phyloP scores from a whole-genome alignment of 1,284 basidiomycete genomes.

The Austropuccinia psidii region DNA sequence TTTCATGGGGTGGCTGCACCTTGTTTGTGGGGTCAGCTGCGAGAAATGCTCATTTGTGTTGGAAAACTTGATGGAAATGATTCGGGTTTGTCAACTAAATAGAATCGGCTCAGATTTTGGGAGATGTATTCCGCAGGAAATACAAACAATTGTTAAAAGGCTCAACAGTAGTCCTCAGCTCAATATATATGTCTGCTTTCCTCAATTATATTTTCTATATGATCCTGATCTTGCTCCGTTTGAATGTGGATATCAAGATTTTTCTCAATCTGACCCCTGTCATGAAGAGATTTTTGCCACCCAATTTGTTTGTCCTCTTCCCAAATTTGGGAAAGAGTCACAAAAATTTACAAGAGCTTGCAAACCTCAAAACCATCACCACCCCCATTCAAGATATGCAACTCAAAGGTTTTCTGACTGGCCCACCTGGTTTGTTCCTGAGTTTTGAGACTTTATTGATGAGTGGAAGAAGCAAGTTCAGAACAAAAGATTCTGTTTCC shows the following conservation, averaged over 20 bases:
- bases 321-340: background rate
- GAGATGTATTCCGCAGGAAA: background rate
- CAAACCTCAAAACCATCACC: background rate
- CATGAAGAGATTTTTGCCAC: background rate
- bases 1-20: background rate
- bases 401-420: background rate
- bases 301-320: background rate
- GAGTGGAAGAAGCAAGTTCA: background rate
- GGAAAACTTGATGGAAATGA: background rate
- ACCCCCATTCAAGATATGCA: background rate
- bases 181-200: background rate
- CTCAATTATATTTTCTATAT: background rate
- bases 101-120: too few species aligned
- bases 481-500: background rate
- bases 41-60: background rate
- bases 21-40: background rate
- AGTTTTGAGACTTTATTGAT: conserved; percentile 11
- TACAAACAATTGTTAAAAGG: background rate
- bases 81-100: background rate
- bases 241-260: background rate
- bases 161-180: background rate
- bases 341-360: background rate
- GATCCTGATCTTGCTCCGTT: background rate
- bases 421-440: background rate
- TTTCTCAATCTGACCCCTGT: background rate